Percentiles rank a stretch among this genome's conserved stretches.
These are phyloP conservation scores for Saccharomycopsis crataegensis DNA, from an alignment of 1,139 yeast genomes.

Conservation along the genomic window DNA sequence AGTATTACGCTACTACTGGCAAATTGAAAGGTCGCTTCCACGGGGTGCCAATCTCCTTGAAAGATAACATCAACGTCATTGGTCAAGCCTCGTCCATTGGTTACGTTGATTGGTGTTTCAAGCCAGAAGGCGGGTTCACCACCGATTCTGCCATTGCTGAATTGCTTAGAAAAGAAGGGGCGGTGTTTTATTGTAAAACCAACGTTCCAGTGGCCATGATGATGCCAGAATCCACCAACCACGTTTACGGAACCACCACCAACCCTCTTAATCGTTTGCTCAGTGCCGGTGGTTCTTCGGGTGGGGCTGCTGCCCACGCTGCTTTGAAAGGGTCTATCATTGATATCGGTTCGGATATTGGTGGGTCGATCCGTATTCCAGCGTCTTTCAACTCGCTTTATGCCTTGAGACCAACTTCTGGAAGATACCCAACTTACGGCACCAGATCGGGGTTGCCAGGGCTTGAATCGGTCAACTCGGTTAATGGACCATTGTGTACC, in stretches of 20 bases:
- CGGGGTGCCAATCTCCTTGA: conserved; percentile 60
- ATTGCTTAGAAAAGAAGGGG: conserved; percentile 43
- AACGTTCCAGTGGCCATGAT: conserved; percentile 54
- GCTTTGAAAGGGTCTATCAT: conserved; percentile 41
- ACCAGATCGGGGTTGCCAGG: conserved; percentile 41
- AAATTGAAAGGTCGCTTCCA: conserved; percentile 49
- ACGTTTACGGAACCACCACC: conserved; percentile 40
- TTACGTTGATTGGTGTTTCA: conserved; percentile 30
- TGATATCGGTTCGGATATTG: conserved; percentile 60
- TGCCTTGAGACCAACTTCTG: conserved; percentile 44
- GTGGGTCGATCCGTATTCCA: conserved; percentile 55
- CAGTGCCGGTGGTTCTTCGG: conserved; percentile 52
- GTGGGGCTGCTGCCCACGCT: conserved; percentile 57
- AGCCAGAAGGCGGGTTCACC: conserved; percentile 25
- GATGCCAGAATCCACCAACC: conserved; percentile 41
- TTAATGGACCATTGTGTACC: conserved; percentile 46
- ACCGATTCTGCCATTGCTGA: conserved; percentile 32
- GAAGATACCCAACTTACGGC: conserved; percentile 51
- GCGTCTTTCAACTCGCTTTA: conserved; percentile 47
- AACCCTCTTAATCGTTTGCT: conserved; percentile 40
- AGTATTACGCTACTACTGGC: conserved; percentile 27
- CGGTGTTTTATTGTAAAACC: conserved; percentile 49
- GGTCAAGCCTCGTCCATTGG: conserved; percentile 43
- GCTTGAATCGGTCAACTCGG: conserved; percentile 33
- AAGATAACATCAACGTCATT: conserved; percentile 43